These are phyloP conservation scores for Mycothermus thermophilus DNA, from an alignment of 495 filamentous ascomycete genomes.

Conservation along the genomic window DNA sequence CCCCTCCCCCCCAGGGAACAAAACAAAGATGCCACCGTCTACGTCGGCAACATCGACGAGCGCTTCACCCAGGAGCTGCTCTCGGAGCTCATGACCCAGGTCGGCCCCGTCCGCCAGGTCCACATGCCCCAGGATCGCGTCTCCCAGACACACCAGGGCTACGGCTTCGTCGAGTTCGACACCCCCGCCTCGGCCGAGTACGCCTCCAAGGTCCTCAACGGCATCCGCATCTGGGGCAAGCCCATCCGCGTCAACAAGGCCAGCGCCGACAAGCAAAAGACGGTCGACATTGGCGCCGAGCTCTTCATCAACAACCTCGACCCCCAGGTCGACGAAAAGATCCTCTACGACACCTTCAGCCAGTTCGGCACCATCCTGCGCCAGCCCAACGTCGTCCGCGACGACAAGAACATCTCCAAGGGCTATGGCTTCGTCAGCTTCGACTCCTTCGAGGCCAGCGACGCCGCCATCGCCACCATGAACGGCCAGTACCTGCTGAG, in stretches of 20 bases:
- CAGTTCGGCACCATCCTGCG: constrained; percentile 78
- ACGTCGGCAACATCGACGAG: constrained; percentile 97
- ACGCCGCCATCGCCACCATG: constrained; percentile 84
- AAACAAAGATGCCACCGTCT: constrained; percentile 96
- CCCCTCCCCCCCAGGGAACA: constrained; percentile 57
- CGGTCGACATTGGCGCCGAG: constrained; percentile 89
- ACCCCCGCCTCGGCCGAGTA: constrained; percentile 96
- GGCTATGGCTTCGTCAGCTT: constrained; percentile 96
- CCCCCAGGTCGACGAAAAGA: constrained; percentile 87
- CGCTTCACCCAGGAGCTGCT: constrained; percentile 80
- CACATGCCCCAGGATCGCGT: constrained; percentile 96
- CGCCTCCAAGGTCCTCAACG: constrained; percentile 92
- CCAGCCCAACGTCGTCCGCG: constrained; percentile 84
- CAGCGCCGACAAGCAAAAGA: constrained; percentile 87
- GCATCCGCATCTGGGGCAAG: constrained; percentile 83
- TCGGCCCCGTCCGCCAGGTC: constrained; percentile 90
- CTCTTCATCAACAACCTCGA: constrained; percentile 96
- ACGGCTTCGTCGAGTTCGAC: constrained; percentile 97
- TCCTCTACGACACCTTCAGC: constrained; percentile 92
- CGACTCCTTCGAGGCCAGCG: constrained; percentile 84
- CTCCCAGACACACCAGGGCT: constrained; percentile 90
- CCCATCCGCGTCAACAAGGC: constrained; percentile 92
- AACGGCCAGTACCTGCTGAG: constrained; percentile 95
- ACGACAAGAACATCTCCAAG: constrained; percentile 82
- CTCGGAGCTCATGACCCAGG: constrained; percentile 96